Percentiles rank a stretch among this genome's conserved stretches.
Evolutionary conservation across 495 filamentous ascomycete genomes (phyloP).

Genomic region (Talaromyces stipitatus): DNA sequence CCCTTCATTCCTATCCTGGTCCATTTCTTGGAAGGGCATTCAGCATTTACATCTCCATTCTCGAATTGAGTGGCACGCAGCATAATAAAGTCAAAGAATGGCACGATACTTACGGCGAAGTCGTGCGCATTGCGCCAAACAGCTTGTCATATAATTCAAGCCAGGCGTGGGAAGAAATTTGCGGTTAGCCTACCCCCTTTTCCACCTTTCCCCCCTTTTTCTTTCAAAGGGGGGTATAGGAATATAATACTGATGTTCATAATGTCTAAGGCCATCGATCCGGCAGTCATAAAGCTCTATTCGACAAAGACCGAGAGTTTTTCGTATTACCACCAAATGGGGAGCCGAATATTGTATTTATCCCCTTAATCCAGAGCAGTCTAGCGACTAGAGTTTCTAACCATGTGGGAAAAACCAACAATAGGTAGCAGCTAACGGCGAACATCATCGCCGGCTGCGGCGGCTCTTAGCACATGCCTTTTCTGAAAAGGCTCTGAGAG

Average conservation of each 20-base stretch:
- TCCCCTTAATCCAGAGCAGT: background rate
- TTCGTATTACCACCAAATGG: background rate
- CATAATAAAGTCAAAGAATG: conserved; percentile 6
- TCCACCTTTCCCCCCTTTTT: background rate
- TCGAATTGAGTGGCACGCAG: conserved; percentile 6
- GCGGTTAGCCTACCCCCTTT: background rate
- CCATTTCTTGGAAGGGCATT: conserved; percentile 15
- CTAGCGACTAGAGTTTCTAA: background rate
- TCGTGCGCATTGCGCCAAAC: conserved; percentile 11
- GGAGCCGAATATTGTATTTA: background rate
- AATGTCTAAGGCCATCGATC: background rate
- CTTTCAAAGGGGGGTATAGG: background rate
- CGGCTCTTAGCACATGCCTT: conserved; percentile 37
- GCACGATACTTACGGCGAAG: conserved; percentile 13
- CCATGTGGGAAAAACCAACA: background rate
- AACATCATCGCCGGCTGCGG: conserved; percentile 35
- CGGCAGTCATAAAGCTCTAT: background rate
- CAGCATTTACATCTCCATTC: background rate
- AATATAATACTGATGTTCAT: background rate
- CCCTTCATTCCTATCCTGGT: conserved; percentile 17
- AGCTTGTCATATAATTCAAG: conserved; percentile 10
- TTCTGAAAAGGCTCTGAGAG: conserved; percentile 36
- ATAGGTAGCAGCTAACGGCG: conserved; percentile 27
- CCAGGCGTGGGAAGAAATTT: conserved; percentile 10
- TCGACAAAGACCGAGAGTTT: conserved; percentile 6